These are phyloP conservation scores for Camellia japonica DNA, from an alignment of 148 eudicot genomes.

Conservation along the genomic window DNA sequence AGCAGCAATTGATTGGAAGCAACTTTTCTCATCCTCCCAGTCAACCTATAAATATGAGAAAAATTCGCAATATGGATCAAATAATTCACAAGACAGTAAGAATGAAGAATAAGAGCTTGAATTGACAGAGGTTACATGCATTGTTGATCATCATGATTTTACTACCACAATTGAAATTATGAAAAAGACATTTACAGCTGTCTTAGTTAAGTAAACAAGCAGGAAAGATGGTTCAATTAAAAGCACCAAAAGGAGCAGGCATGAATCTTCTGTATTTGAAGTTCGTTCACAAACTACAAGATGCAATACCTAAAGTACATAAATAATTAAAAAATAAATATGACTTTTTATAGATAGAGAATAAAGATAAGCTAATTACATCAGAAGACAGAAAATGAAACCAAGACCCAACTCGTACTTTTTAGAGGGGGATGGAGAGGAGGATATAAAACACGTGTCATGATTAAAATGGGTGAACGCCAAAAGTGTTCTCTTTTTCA, in stretches of 20 bases:
- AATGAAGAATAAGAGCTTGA: constrained; percentile 1
- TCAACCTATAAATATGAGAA: constrained; percentile 57
- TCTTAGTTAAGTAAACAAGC: constrained; percentile 11
- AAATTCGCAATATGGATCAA: constrained; percentile 9
- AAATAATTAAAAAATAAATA: too few relatives aligned
- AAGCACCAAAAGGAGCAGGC: not conserved
- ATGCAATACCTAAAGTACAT: too few relatives aligned
- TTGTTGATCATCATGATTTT: not conserved
- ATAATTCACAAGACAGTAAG: not conserved
- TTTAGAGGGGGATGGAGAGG: too few relatives aligned
- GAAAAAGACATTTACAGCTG: constrained; percentile 4
- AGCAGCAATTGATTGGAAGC: constrained; percentile 91
- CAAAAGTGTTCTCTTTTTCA: too few relatives aligned
- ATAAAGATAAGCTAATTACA: too few relatives aligned
- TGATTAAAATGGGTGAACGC: too few relatives aligned
- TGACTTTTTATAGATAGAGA: too few relatives aligned
- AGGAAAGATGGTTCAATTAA: not conserved
- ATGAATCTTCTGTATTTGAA: not conserved
- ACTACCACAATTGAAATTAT: not conserved
- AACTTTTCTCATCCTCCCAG: constrained; percentile 88
- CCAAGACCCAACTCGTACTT: too few relatives aligned
- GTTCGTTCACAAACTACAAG: not conserved
- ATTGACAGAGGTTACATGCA: not conserved
- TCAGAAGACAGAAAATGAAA: too few relatives aligned
- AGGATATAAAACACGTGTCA: too few relatives aligned